Conservation (phyloP, 441 rosid species). For the Populus tomentosa region DNA sequence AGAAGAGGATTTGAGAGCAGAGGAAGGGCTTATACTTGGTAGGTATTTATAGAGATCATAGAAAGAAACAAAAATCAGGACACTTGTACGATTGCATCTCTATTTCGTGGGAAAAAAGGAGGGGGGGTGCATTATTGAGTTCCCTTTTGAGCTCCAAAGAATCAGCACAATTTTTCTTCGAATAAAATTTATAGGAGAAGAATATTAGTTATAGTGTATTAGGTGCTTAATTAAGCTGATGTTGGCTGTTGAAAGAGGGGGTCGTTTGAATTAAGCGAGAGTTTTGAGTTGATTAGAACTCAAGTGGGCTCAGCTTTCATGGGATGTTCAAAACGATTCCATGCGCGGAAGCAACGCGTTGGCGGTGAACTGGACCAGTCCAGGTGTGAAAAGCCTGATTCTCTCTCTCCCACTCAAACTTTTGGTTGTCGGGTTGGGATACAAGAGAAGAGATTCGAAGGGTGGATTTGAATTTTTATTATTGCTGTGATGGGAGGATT, state of each 20-base stretch:
- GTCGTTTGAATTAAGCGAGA: not conserved
- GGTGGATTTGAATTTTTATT: not conserved
- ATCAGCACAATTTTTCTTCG: not conserved
- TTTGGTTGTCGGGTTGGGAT: not conserved
- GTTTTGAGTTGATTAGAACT: not conserved
- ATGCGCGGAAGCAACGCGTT: constrained; percentile 14
- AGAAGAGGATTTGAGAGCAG: not conserved
- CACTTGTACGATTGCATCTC: not conserved
- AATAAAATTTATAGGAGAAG: not conserved
- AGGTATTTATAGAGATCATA: not conserved
- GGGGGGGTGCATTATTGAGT: constrained; percentile 11
- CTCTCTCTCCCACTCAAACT: not conserved
- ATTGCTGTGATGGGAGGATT: not conserved
- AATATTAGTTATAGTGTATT: not conserved
- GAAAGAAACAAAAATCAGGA: not conserved
- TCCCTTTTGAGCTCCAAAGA: not conserved
- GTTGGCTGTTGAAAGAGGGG: not conserved
- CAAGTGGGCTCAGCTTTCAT: not conserved
- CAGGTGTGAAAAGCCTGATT: not conserved
- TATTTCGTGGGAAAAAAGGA: too few species aligned
- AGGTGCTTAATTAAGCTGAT: not conserved
- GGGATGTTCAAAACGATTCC: constrained; percentile 6
- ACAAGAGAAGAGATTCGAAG: not conserved
- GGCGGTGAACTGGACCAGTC: not conserved
- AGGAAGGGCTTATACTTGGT: not conserved